Conservation (phyloP, 1,284 basidiomycete species). For the Ustanciosporium gigantosporum region DNA sequence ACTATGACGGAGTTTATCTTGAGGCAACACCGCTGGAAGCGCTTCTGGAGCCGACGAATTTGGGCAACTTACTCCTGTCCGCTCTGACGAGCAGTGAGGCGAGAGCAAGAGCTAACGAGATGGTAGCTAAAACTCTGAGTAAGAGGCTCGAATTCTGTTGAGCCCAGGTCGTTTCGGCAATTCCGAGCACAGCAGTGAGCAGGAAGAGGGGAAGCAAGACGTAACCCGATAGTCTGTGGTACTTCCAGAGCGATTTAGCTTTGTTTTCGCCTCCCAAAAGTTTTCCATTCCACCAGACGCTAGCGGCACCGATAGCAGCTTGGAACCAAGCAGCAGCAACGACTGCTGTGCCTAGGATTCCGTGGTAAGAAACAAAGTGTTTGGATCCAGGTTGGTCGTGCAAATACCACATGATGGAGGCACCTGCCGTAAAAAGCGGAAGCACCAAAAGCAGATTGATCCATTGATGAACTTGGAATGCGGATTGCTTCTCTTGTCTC, state of each 20-base stretch:
- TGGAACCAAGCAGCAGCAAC: constrained; percentile 42
- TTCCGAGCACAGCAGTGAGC: constrained; percentile 22
- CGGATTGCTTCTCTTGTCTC: constrained; percentile 18
- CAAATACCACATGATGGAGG: constrained; percentile 51
- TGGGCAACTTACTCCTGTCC: not conserved
- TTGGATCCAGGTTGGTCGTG: constrained; percentile 30
- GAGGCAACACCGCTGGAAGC: too few relatives aligned
- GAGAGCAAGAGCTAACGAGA: constrained; percentile 1
- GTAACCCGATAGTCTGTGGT: constrained; percentile 42
- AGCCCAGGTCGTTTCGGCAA: constrained; percentile 42
- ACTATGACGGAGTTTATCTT: too few relatives aligned
- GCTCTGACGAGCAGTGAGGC: not conserved
- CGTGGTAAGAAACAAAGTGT: constrained; percentile 50
- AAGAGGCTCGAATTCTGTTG: constrained; percentile 3
- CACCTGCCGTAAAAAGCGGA: constrained; percentile 45
- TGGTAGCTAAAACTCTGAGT: constrained; percentile 5
- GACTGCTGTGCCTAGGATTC: constrained; percentile 30
- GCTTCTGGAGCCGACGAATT: not conserved
- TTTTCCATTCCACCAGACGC: constrained; percentile 39
- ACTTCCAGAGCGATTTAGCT: constrained; percentile 47
- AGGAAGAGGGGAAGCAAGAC: constrained; percentile 36
- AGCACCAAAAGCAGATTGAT: constrained; percentile 39
- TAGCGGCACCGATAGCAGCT: constrained; percentile 40
- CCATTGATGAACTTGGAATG: constrained; percentile 29
- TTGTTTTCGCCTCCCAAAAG: constrained; percentile 31